These are phyloP conservation scores for Calonectria hawksworthii DNA, from an alignment of 2,329 filamentous ascomycete species.

Conservation along the genomic window DNA sequence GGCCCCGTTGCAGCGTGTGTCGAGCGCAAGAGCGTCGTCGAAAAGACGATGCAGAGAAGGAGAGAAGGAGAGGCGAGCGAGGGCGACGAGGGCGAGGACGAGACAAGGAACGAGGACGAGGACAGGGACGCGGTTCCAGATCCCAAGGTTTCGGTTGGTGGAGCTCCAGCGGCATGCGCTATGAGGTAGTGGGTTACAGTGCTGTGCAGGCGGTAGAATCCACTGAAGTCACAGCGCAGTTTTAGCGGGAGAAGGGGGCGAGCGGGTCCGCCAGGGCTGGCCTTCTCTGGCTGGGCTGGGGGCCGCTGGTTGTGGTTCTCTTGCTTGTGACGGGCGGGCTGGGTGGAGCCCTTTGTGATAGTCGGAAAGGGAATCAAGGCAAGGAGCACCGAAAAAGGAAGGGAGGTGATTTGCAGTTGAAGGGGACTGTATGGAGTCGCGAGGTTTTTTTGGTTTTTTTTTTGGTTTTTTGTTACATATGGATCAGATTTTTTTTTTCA, in stretches of 20 bases:
- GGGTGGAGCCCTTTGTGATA: neutral
- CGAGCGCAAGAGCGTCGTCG: conserved; percentile 34
- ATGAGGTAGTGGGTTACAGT: conserved; percentile 8
- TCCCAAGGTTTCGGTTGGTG: conserved; percentile 24
- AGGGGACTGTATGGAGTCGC: neutral
- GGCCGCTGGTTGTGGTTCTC: neutral
- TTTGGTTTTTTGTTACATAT: neutral
- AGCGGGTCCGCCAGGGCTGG: conserved; percentile 13
- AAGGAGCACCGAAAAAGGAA: neutral
- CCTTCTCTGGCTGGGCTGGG: neutral
- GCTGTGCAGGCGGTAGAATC: conserved; percentile 1
- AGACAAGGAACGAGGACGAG: conserved; percentile 25
- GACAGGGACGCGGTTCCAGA: conserved; percentile 14
- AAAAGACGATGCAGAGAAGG: conserved; percentile 34
- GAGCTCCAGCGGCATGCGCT: conserved; percentile 15
- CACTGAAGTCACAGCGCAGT: conserved; percentile 15
- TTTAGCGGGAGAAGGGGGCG: conserved; percentile 8
- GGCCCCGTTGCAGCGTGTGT: conserved; percentile 8
- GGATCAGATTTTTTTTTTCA: neutral
- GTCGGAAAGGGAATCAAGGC: neutral
- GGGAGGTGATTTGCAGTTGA: conserved; percentile 2
- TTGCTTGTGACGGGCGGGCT: conserved; percentile 6
- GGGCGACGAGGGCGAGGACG: conserved; percentile 33
- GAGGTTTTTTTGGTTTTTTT: neutral
- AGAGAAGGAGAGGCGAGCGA: conserved; percentile 17